Evolutionary conservation across 495 filamentous ascomycete genomes (phyloP).

Genomic region (Pyronema domesticum): DNA sequence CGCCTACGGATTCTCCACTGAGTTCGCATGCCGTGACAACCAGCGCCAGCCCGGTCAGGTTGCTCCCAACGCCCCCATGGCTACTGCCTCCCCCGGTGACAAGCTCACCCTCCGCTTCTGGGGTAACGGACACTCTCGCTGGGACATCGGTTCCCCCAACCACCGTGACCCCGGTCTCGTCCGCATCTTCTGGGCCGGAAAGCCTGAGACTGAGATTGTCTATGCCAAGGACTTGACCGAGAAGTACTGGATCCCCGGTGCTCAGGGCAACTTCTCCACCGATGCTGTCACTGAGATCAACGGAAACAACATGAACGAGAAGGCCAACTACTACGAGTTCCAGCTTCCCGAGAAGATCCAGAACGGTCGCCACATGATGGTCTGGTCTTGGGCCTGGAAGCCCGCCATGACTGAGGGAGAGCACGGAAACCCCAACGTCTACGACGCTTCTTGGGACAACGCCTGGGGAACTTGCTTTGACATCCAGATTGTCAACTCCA

Average conservation of each 20-base stretch:
- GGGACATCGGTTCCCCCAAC: slow-evolving; percentile 17
- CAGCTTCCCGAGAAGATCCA: slow-evolving; percentile 11
- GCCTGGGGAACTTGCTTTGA: slow-evolving; percentile 14
- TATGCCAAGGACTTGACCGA: slow-evolving; percentile 12
- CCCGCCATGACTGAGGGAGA: slow-evolving; percentile 9
- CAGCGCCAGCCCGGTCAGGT: slow-evolving; percentile 8
- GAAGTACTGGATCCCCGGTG: slow-evolving; percentile 15
- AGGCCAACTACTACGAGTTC: slow-evolving; percentile 19
- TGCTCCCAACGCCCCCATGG: slow-evolving; percentile 16
- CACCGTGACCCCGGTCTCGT: slow-evolving; percentile 22
- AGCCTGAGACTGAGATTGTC: slow-evolving; percentile 14
- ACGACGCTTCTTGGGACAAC: slow-evolving; percentile 6
- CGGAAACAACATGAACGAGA: slow-evolving; percentile 14
- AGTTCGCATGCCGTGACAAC: slow-evolving; percentile 2
- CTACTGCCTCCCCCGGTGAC: slow-evolving; percentile 17
- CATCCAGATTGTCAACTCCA: slow-evolving; percentile 4
- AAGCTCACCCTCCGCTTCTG: slow-evolving; percentile 15
- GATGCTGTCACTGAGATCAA: slow-evolving; percentile 9
- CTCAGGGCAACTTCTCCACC: slow-evolving; percentile 19
- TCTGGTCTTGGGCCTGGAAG: slow-evolving; percentile 16
- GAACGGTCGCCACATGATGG: slow-evolving; percentile 15
- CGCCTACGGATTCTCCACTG: slow-evolving; percentile 16
- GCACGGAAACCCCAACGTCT: slow-evolving; percentile 1
- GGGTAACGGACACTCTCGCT: slow-evolving; percentile 21
- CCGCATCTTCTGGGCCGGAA: slow-evolving; percentile 20